Evolutionary conservation across 73 alveolate species (phyloP).

Genomic region (Paraurostyla sp.): DNA sequence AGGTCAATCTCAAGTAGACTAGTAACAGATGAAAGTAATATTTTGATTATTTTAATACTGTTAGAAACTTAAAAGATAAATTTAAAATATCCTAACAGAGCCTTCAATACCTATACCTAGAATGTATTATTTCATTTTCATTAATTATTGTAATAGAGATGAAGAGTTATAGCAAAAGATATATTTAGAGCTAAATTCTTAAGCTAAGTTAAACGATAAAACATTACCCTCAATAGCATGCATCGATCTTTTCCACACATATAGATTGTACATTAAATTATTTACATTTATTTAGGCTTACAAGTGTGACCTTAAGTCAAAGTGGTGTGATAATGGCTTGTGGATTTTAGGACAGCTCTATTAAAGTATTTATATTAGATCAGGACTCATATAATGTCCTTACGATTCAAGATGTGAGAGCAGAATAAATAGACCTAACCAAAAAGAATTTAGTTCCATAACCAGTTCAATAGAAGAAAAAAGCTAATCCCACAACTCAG

Average conservation of each 20-base stretch:
- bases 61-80: slow-evolving; percentile 17
- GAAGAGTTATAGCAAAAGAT: slow-evolving; percentile 38
- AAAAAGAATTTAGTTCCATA: background rate
- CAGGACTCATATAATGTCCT: background rate
- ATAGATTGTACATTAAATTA: background rate
- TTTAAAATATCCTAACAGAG: slow-evolving; percentile 9
- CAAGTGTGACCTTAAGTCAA: slow-evolving; percentile 44
- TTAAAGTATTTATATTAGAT: slow-evolving; percentile 42
- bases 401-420: background rate
- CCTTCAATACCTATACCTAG: slow-evolving; percentile 18
- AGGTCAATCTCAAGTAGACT: background rate
- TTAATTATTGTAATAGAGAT: background rate
- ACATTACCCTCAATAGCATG: slow-evolving; percentile 41
- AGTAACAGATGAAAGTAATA: background rate
- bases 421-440: background rate
- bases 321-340: background rate
- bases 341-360: slow-evolving; percentile 46
- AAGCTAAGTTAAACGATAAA: slow-evolving; percentile 42
- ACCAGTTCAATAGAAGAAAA: background rate
- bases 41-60: background rate
- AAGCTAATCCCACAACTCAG: slow-evolving; percentile 18
- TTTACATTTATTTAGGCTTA: background rate
- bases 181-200: slow-evolving; percentile 12
- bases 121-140: background rate
- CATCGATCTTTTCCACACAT: slow-evolving; percentile 23